Percentiles rank a stretch among this genome's conserved stretches.
These are phyloP conservation scores for Allomyces javanicus DNA, from an alignment of 192 early-diverging fungal genomes.

Conservation along the genomic window DNA sequence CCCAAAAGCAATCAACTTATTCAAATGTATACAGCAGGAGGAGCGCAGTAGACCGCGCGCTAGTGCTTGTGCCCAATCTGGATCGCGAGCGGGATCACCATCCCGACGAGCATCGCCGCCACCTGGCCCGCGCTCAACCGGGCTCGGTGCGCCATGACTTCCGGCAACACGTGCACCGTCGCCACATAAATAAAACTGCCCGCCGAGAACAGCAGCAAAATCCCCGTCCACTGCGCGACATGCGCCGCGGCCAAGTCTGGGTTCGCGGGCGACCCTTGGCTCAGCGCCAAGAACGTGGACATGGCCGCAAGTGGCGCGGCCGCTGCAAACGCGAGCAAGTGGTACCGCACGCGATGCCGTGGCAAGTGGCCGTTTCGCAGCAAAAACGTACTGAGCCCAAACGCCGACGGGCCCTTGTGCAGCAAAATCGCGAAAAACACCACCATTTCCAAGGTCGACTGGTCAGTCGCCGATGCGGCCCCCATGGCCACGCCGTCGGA, in stretches of 20 bases:
- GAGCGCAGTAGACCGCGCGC: too few relatives aligned
- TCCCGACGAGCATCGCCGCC: conserved; percentile 22
- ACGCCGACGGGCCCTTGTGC: conserved; percentile 88
- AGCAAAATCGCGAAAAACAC: conserved; percentile 89
- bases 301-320: conserved; percentile 72
- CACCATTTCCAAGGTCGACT: conserved; percentile 32
- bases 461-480: conserved; percentile 38
- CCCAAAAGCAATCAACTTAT: neutral
- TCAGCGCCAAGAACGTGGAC: conserved; percentile 17
- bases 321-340: conserved; percentile 58
- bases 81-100: conserved; percentile 22
- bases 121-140: conserved; percentile 19
- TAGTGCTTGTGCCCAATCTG: conserved; percentile 4
- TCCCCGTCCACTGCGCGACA: conserved; percentile 56
- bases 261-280: conserved; percentile 14
- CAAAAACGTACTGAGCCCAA: conserved; percentile 75
- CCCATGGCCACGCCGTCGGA: conserved; percentile 90
- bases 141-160: conserved; percentile 23
- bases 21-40: neutral
- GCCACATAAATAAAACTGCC: conserved; percentile 84
- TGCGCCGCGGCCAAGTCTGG: conserved; percentile 13
- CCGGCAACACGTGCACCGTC: conserved; percentile 57
- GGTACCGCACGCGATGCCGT: conserved; percentile 40
- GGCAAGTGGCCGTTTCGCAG: conserved; percentile 48
- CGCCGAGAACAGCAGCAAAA: conserved; percentile 73